Conservation (phyloP, 83 land plant species). For the Picea engelmannii region DNA sequence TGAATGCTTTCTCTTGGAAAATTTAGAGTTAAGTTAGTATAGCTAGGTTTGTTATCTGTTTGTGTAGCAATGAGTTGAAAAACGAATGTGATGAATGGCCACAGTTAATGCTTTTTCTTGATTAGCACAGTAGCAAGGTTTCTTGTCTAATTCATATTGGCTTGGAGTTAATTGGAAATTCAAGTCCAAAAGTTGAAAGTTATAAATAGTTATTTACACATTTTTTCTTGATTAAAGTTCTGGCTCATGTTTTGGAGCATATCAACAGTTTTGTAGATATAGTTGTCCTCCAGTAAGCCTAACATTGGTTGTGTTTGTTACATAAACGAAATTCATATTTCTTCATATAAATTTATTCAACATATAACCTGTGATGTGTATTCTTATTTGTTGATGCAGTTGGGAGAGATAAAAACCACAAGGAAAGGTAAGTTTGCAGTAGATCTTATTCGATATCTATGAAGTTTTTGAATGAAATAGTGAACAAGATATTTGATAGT, state of each 20-base stretch:
- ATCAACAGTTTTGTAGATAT: neutral
- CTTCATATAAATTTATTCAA: neutral
- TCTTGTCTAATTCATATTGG: neutral
- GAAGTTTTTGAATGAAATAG: slow-evolving; percentile 6
- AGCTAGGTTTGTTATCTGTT: too few species aligned
- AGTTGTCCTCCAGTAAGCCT: neutral
- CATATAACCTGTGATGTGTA: neutral
- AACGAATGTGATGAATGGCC: too few species aligned
- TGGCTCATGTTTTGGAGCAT: neutral
- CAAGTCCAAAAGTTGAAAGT: neutral
- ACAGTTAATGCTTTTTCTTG: too few species aligned
- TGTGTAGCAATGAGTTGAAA: too few species aligned
- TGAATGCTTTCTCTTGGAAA: too few species aligned
- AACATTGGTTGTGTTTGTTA: neutral
- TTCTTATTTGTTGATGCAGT: slow-evolving; percentile 39
- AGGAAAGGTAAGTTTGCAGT: slow-evolving; percentile 87
- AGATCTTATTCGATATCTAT: slow-evolving; percentile 76
- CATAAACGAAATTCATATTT: neutral
- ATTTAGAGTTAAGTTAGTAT: too few species aligned
- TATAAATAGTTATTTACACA: neutral
- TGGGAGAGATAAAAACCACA: slow-evolving; percentile 82
- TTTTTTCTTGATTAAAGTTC: neutral
- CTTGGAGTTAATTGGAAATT: neutral
- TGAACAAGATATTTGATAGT: neutral
- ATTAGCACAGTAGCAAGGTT: neutral